Base-by-base conservation (phyloP, 78 protist species). In the Anaeramoeba flamelloides region DNA sequence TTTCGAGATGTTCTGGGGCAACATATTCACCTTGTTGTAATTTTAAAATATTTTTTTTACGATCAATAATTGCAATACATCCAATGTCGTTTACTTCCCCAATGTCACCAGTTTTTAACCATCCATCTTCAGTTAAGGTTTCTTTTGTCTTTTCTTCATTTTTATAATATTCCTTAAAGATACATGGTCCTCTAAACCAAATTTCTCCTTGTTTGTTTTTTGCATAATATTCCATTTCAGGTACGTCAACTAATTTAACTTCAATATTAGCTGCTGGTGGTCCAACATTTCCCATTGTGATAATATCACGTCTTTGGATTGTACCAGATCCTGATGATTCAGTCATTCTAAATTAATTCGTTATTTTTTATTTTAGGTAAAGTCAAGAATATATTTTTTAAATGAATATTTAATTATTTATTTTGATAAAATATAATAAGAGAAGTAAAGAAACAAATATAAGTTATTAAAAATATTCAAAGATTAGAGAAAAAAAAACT, bases 51-150 rank as follows among this genome's bases (percentile, higher is more conserved):
- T 75, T 2, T 38, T 75, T 75, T 22, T 2, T 3, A 1, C 77
- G 1, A 38, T 2, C 77, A 2, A 75, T 38, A 2, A 75, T 75
- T 1, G 1, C 2, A 38, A 75, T 22, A 22, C 2, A 3, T 22
- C 36, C 36, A 22, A 2, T 2, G 77, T 75, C 77, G 30, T 3
- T 38, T 22, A 1, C 34, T 22, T 38, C 1, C 41, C 41, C 77
- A 75, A 75, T 75, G 77, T 75, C 77, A 22, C 77, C 77, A 2
- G 77, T 75, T 2, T 22, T 2, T 36, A 75, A 75, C 77, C 77
- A 75, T 22, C 77, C 77, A 26, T 64, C 74, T 22, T 75, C 77
- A 1, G 3, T 22, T 36, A 75, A 75, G 77, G 77, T 38, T 2
- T 2, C 30, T 2, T 22, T 2, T 38, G 77, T 75, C 3, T 2